Evolutionary conservation across 768 basidiomycete genomes (phyloP).

Genomic region (Flagelloscypha sp.): DNA sequence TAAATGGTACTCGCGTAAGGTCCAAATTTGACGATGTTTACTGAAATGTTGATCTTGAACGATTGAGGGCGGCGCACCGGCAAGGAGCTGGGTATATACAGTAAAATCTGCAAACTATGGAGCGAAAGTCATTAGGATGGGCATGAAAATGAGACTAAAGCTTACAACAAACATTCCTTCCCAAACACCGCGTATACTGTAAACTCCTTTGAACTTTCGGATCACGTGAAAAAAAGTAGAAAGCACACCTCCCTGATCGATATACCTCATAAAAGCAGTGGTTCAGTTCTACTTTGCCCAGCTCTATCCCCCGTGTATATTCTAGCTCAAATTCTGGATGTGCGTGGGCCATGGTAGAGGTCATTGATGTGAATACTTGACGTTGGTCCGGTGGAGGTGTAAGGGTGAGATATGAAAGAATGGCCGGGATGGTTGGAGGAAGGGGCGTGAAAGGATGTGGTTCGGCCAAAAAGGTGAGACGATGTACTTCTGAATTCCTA

Average conservation of each 20-base stretch:
- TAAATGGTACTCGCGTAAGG: slow-evolving; percentile 69
- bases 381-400: slow-evolving; percentile 18
- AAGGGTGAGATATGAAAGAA: slow-evolving; percentile 59
- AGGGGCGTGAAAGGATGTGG: slow-evolving; percentile 42
- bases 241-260: too few relatives aligned
- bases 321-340: too few relatives aligned
- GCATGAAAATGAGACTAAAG: slow-evolving; percentile 6
- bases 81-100: slow-evolving; percentile 71
- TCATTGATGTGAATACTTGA: too few relatives aligned
- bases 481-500: slow-evolving; percentile 37
- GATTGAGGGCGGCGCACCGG: slow-evolving; percentile 53
- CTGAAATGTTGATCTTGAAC: slow-evolving; percentile 73
- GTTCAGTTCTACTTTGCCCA: too few relatives aligned
- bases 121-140: not conserved
- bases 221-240: too few relatives aligned
- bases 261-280: too few relatives aligned
- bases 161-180: slow-evolving; percentile 71
- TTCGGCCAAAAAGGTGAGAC: slow-evolving; percentile 35
- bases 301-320: too few relatives aligned
- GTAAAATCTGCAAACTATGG: slow-evolving; percentile 75
- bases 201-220: too few relatives aligned
- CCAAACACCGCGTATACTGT: slow-evolving; percentile 68
- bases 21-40: slow-evolving; percentile 87
- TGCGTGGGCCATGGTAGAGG: too few relatives aligned
- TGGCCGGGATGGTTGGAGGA: slow-evolving; percentile 61